Evolutionary conservation across 192 early-diverging fungal species (phyloP), one percentile per base, ranked within the genome.

Genomic region (Coemansia sp.): DNA sequence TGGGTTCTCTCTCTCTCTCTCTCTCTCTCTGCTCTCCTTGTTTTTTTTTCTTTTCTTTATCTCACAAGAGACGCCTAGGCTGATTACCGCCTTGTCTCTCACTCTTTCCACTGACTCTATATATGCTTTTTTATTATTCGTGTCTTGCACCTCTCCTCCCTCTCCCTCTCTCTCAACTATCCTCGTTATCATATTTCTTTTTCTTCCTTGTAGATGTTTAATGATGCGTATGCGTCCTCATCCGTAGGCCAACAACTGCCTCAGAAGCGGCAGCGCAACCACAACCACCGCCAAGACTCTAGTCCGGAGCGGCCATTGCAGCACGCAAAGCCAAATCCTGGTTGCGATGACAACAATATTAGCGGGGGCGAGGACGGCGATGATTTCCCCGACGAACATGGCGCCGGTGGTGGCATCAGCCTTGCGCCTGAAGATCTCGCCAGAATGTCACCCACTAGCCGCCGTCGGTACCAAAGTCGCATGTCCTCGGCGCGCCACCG

Each of bases 401-500:
- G 34, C 19, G 34, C 2, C n/a, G 15, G 55, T 31, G 29, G 29
- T 12, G 55, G 46, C 46, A 19, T 20, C 46, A 48, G 8, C 19
- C 46, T 32, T 31, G 29, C 27, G 13, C 29, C 55, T 8, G 59
- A 34, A 38, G 36, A 61, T 40, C 59, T 61, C 8, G 59, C 36
- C 15, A 61, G 67, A 22, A 61, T 69, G 67, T 69, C 67, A 6
- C 67, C 67, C 7, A 50, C 45, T 31, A 69, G 67, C 32, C 41
- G 67, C 19, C 67, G 67, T 1, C 34, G 67, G 4, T 29, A 69
- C 20, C 67, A 69, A 20, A 69, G 67, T 17, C 58, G 67, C 9
- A 46, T 69, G 19, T 69, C 67, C n/a, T 69, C 67, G 40, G 67
- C 67, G 2, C 53, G 55, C 17, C 67, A 69, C 29, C 58, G 67